Evolutionary conservation across 768 basidiomycete genomes (phyloP), one percentile per base, ranked within the genome.

Genomic region (Scleroderma citrinum): DNA sequence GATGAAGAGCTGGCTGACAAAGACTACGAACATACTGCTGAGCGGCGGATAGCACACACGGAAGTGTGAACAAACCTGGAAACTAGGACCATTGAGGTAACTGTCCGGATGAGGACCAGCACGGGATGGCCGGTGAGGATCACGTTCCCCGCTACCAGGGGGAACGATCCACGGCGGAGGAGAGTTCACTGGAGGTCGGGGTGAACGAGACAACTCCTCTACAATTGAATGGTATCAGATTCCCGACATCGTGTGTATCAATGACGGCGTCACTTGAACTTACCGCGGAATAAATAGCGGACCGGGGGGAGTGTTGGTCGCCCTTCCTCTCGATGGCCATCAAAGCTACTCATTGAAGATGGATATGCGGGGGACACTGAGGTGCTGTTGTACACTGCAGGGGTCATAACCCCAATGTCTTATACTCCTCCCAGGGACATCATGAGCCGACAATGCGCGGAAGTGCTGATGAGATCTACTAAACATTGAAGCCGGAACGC

Each of bases 231-330:
- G 47, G 42, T 44, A 36, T 42, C 38, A 39, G 31, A 31, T 14
- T 13, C 26, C 16, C 24, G 40, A 29, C 26, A 29, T 29, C 14
- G 24, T 16, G 34, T 13, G n/a, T 20, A 13, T 39, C 21, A 11
- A 32, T 41, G 35, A 31, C 47, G 23, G 31, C 46, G 44, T 32
- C 36, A 32, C 8, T 2, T n/a, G 43, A 44, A 45, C 54, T 56
- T 49, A 82, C 85, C 77, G 72, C 76, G 69, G 60, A 87, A 82
- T 51, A 87, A 67, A 64, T 83, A 81, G 44, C 82, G 80, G 48
- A 87, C 85, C 41, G 83, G 76, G 35, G 85, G 85, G 50, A 87
- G 80, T 14, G 78, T 83, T 47, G 82, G 81, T 38, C 83, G 77
- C 24, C 44, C 24, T 30, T 58, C 55, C 7, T 65, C 66, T 49